Percentiles rank a stretch among this genome's conserved stretches.
Conservation (phyloP, 2,329 filamentous ascomycete genomes). For the Akanthomyces dipterigenus region DNA sequence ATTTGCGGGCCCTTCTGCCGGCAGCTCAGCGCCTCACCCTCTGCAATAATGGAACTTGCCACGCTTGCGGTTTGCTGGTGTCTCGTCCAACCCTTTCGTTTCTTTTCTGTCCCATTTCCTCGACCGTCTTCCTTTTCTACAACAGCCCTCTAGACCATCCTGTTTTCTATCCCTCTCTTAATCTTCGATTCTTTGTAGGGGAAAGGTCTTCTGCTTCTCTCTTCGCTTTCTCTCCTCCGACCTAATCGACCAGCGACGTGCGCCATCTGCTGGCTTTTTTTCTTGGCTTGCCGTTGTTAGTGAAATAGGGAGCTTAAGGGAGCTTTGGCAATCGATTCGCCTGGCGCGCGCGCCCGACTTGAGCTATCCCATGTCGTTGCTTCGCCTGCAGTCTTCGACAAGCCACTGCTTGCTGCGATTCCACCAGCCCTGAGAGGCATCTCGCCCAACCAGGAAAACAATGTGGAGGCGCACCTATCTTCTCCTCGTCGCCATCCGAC, state of each 20-base stretch:
- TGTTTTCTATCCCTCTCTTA: neutral
- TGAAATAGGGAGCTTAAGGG: neutral
- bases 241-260: conserved; percentile 1
- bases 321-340: neutral
- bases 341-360: conserved; percentile 6
- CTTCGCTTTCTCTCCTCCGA: neutral
- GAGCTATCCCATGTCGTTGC: conserved; percentile 13
- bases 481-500: conserved; percentile 73
- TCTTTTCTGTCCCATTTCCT: conserved; percentile 6
- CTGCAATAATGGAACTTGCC: conserved; percentile 6
- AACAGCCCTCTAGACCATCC: neutral
- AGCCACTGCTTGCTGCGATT: conserved; percentile 18
- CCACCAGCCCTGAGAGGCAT: conserved; percentile 9
- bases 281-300: neutral
- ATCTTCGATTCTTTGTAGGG: neutral
- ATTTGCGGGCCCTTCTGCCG: neutral
- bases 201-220: neutral
- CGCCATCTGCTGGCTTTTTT: neutral
- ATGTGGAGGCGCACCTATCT: conserved; percentile 95
- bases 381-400: conserved; percentile 16
- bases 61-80: conserved; percentile 7
- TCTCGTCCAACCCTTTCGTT: neutral
- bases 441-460: conserved; percentile 15
- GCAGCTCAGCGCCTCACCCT: conserved; percentile 3
- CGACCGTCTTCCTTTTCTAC: neutral